A percentile compares a stretch with the other conserved stretches of the same genome.
Conservation (phyloP, 2,329 filamentous ascomycete species). For the Escovopsis weberi region DNA sequence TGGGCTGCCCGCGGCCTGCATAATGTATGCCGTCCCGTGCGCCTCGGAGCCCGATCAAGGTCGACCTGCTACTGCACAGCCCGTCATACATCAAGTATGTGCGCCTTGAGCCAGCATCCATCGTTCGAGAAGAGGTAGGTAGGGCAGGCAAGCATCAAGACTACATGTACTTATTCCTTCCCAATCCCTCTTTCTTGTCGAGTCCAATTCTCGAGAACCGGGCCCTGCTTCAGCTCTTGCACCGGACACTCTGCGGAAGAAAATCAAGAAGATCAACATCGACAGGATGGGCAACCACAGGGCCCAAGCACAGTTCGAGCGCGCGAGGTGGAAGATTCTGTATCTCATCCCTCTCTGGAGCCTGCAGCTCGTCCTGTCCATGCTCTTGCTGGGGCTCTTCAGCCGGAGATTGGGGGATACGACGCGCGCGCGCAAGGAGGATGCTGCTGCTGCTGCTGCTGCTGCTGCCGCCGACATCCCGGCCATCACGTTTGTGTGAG, state of each 20-base stretch:
- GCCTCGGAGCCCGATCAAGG: no score
- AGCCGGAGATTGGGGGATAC: conserved; percentile 37
- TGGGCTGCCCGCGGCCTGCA: no score
- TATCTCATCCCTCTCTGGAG: conserved; percentile 37
- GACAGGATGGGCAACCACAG: conserved; percentile 26
- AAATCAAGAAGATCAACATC: not conserved
- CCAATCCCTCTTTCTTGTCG: no score
- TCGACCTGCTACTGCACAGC: no score
- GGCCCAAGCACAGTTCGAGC: conserved; percentile 36
- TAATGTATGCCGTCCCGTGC: no score
- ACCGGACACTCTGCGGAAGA: not conserved
- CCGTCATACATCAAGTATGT: no score
- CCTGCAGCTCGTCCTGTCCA: conserved; percentile 30
- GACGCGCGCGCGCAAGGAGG: conserved; percentile 26
- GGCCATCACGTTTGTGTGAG: conserved; percentile 36
- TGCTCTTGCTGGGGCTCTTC: conserved; percentile 36
- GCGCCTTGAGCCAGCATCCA: no score
- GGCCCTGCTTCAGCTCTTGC: no score
- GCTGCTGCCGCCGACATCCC: conserved; percentile 23
- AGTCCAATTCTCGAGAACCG: no score
- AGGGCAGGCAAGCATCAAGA: no score
- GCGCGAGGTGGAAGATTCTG: conserved; percentile 34
- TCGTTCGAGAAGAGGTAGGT: no score
- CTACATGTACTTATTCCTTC: no score
- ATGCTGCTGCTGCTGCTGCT: conserved; percentile 15